A percentile compares a stretch with the other conserved stretches of the same genome.
phyloP scores from a whole-genome alignment of 164 flowering plant genomes.

The Kalanchoe fedtschenkoi region DNA sequence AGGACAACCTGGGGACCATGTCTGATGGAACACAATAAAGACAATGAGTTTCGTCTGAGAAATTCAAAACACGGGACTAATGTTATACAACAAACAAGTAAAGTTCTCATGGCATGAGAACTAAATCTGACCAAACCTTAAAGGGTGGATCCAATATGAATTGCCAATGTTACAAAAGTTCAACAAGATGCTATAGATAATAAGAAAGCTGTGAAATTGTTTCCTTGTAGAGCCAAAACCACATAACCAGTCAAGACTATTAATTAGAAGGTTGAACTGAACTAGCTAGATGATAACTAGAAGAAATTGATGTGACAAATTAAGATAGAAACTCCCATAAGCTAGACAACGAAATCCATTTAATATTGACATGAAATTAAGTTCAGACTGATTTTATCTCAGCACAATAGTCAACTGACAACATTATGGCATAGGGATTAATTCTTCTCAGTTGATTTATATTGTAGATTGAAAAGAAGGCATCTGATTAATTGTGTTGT shows the following conservation, averaged over 20 bases:
- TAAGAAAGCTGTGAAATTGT: background rate
- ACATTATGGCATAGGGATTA: background rate
- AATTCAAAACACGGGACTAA: too few relatives aligned
- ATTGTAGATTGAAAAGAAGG: background rate
- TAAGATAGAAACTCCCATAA: background rate
- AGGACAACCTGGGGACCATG: too few relatives aligned
- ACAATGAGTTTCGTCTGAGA: too few relatives aligned
- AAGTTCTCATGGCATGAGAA: background rate
- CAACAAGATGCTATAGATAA: background rate
- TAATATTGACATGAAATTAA: background rate
- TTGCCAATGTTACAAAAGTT: background rate
- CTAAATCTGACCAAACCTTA: background rate
- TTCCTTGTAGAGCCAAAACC: background rate
- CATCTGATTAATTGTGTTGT: background rate
- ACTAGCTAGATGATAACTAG: background rate
- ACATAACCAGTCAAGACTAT: background rate
- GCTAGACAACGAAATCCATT: background rate
- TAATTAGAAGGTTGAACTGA: too few relatives aligned
- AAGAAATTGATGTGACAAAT: background rate
- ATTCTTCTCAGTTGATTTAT: background rate
- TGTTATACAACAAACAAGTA: too few relatives aligned
- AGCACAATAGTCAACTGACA: background rate
- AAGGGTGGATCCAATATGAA: background rate
- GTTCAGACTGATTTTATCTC: background rate
- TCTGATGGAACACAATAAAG: too few relatives aligned